These are phyloP conservation scores for Aspergillus udagawae DNA, from an alignment of 2,329 filamentous ascomycete species.

Conservation along the genomic window DNA sequence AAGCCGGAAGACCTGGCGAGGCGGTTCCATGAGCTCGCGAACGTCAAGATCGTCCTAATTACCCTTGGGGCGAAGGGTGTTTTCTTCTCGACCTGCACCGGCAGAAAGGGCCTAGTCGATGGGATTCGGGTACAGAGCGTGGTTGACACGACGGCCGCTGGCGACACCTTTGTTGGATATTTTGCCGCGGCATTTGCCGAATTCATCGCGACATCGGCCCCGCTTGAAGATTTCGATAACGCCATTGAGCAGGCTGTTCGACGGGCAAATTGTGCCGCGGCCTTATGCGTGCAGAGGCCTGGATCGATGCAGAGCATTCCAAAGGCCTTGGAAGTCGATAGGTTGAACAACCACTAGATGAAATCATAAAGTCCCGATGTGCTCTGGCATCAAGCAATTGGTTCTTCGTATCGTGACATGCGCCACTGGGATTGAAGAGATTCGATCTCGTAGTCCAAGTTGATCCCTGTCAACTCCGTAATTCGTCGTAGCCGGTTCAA, in stretches of 20 bases:
- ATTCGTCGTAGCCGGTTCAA: conserved; percentile 13
- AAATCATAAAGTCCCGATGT: not conserved
- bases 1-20: not conserved
- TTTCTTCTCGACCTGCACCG: not conserved
- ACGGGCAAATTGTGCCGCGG: not conserved
- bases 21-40: not conserved
- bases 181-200: not conserved
- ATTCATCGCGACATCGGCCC: not conserved
- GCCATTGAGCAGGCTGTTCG: not conserved
- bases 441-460: conserved; percentile 14
- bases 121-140: not conserved
- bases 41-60: not conserved
- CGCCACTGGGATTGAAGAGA: conserved; percentile 15
- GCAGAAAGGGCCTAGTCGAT: not conserved
- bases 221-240: not conserved
- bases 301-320: not conserved
- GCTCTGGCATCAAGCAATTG: not conserved
- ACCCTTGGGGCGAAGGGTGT: not conserved
- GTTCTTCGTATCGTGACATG: conserved; percentile 19
- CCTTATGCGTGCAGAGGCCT: not conserved
- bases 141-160: not conserved
- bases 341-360: not conserved
- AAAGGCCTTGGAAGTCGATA: not conserved
- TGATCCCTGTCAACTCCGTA: conserved; percentile 17
- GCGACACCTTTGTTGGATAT: not conserved